Conservation (phyloP, 2,329 filamentous ascomycete genomes). For the Aureobasidium mangrovei region DNA sequence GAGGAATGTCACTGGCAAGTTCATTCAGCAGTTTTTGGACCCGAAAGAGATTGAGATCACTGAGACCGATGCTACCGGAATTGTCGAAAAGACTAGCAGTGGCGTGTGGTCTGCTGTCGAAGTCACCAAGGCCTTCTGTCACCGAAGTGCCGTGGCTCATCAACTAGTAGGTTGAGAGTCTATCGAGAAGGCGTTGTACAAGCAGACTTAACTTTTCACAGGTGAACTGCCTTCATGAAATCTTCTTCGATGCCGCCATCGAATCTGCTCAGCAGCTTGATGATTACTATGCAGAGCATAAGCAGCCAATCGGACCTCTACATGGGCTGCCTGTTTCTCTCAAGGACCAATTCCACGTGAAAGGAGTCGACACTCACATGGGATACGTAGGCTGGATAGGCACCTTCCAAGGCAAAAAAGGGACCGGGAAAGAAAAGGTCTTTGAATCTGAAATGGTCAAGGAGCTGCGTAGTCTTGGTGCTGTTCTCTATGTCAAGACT, state of each 20-base stretch:
- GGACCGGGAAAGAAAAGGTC: slow-evolving; percentile 40
- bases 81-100: slow-evolving; percentile 45
- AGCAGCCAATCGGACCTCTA: slow-evolving; percentile 36
- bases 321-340: slow-evolving; percentile 41
- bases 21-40: slow-evolving; percentile 48
- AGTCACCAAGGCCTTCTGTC: slow-evolving; percentile 49
- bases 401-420: slow-evolving; percentile 47
- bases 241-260: slow-evolving; percentile 41
- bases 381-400: slow-evolving; percentile 60
- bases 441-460: slow-evolving; percentile 52
- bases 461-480: slow-evolving; percentile 46
- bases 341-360: slow-evolving; percentile 43
- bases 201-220: slow-evolving; percentile 1
- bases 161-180: slow-evolving; percentile 34
- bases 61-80: slow-evolving; percentile 49
- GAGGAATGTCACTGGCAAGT: slow-evolving; percentile 48
- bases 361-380: slow-evolving; percentile 41
- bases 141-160: slow-evolving; percentile 45
- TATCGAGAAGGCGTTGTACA: not conserved
- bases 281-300: slow-evolving; percentile 29
- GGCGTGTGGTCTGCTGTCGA: slow-evolving; percentile 50
- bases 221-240: slow-evolving; percentile 36
- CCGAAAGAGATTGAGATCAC: slow-evolving; percentile 51
- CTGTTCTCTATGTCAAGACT: slow-evolving; percentile 48
- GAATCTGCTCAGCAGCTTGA: slow-evolving; percentile 35